Evolutionary conservation across 106 monocot genomes (phyloP).

Genomic region (Apostasia shenzhenica): DNA sequence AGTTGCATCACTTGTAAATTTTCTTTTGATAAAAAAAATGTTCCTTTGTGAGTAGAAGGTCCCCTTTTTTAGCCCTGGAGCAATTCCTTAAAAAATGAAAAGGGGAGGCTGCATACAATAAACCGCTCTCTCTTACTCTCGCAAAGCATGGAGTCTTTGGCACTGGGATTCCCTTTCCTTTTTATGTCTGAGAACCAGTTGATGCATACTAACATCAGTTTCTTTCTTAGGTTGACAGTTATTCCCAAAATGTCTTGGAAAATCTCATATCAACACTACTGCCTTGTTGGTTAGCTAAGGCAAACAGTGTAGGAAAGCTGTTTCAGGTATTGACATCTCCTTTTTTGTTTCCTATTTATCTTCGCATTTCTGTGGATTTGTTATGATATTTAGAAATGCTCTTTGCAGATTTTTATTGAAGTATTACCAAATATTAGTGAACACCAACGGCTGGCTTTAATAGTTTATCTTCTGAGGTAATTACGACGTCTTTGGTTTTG

Average conservation of each 20-base stretch:
- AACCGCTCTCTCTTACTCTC: too few species aligned
- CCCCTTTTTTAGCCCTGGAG: too few species aligned
- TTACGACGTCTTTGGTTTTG: constrained; percentile 4
- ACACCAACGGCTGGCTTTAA: constrained; percentile 47
- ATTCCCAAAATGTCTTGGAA: constrained; percentile 81
- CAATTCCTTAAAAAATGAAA: too few species aligned
- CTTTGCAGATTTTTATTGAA: constrained; percentile 68
- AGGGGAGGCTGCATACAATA: too few species aligned
- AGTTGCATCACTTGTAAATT: too few species aligned
- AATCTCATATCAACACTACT: constrained; percentile 68
- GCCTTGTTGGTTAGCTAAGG: constrained; percentile 72
- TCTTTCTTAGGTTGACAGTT: constrained; percentile 43
- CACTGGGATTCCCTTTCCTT: too few species aligned
- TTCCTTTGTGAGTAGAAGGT: too few species aligned
- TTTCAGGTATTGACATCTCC: constrained; percentile 48
- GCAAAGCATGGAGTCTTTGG: too few species aligned
- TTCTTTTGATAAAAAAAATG: too few species aligned
- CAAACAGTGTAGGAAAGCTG: constrained; percentile 46
- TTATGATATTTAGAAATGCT: neutral
- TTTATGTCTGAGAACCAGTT: too few species aligned
- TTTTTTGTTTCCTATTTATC: neutral
- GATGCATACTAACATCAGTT: too few species aligned
- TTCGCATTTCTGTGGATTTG: constrained; percentile 1
- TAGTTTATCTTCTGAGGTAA: constrained; percentile 72
- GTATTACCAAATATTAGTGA: constrained; percentile 66